Evolutionary conservation across 225 moss, liverwort and hornwort genomes (phyloP), one percentile per base, ranked within the genome.

Genomic region (Physcomitrium patens): DNA sequence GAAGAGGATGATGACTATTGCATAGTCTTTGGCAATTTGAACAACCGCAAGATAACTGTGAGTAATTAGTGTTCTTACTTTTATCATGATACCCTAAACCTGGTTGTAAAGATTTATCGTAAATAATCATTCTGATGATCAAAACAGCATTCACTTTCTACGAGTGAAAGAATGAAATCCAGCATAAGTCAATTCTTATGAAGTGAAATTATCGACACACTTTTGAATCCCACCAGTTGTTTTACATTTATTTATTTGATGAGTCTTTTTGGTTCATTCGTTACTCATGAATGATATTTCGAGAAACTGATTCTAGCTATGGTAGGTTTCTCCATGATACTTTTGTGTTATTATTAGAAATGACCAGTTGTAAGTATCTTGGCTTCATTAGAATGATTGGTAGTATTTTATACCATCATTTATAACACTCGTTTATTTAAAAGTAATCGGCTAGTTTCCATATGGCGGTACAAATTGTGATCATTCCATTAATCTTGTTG

Each of bases 21-120:
- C 60, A 54, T 89, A 59, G 89, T 78, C 17, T 75, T 89, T 42
- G 89, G 86, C 57, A 89, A 89, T 72, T 61, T 89, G 67, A 83
- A 89, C 59, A 70, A 59, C 74, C 83, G 53, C 54, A 63, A 73
- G 59, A 75, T 83, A 41, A 78, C 50, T 57, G 85, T 89, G 71
- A 62, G 78, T 76, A 8, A 23, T 53, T 45, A n/a, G 7, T 63
- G 50, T 41, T 8, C 47, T 54, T 17, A 45, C 24, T 67, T 26
- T 64, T 42, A 28, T 41, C 61, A 42, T 27, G 3, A 17, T 56
- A 44, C 18, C 12, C 45, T n/a, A n/a, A n/a, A n/a, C n/a, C n/a
- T n/a, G n/a, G n/a, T n/a, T n/a, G n/a, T n/a, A n/a, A n/a, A n/a
- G n/a, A n/a, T n/a, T n/a, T n/a, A 43, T 65, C 47, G 17, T 17